Evolutionary conservation across 441 rosid species (phyloP), one percentile per base, ranked within the genome.

Genomic region (California macrophylla): DNA sequence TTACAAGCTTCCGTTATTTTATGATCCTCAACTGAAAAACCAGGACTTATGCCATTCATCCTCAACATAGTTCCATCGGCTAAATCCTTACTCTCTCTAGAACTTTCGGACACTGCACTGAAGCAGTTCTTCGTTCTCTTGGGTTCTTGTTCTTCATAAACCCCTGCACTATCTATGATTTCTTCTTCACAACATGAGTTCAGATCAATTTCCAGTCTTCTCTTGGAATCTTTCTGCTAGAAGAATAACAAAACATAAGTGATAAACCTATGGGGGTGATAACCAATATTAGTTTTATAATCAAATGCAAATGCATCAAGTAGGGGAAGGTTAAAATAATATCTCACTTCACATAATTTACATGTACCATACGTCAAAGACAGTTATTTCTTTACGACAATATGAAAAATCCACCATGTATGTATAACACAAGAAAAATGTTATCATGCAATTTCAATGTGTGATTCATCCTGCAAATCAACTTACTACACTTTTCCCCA

Each of bases 181-280:
- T 16, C 10, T 56, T 67, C 71, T 16, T 5, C 23, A 23, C 29
- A 66, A 71, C 28, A 67, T 58, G 24, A 4, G 36, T 74, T 69
- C 47, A 74, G 72, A 56, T 74, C 75, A 34, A 74, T 32, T 25
- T 67, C 56, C 9, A 2, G 70, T 66, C 71, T 45, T 66, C 40
- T 50, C 47, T 38, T 45, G 2, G 52, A 34, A 64, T 65, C 68
- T 60, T 7, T 68, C 78, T 71, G 78, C 71, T 25, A 15, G 69
- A 28, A 66, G 40, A 15, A 23, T 66, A 42, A 34, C 24, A 69
- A 15, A 32, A 42, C 74, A 70, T 18, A 10, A 69, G 29, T 60
- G 38, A 34, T 15, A 18, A 45, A 10, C n/a, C 0, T 30, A 29
- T 30, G 28, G 61, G 63, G 18, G 13, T 3, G 10, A 36, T 5